These are phyloP conservation scores for Cladosporium sp. DNA, from an alignment of 2,329 filamentous ascomycete genomes.

Conservation along the genomic window DNA sequence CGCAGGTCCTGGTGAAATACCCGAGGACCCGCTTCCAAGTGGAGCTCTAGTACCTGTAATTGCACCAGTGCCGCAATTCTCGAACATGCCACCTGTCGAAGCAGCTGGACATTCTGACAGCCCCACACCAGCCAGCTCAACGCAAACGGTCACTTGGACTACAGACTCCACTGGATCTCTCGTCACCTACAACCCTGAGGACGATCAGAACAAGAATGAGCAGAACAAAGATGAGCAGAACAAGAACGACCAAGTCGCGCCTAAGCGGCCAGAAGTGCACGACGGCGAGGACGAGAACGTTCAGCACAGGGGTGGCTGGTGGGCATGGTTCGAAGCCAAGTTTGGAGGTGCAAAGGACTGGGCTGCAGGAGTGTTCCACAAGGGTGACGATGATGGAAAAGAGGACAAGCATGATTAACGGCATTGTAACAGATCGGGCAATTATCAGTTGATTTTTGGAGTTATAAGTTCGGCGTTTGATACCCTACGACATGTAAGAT, in stretches of 20 bases:
- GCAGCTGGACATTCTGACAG: not conserved
- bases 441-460: not conserved
- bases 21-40: constrained; percentile 24
- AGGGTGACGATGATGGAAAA: constrained; percentile 8
- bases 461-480: not conserved
- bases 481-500: not conserved
- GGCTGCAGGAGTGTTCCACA: constrained; percentile 29
- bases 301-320: constrained; percentile 28
- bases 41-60: constrained; percentile 5
- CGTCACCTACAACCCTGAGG: constrained; percentile 5
- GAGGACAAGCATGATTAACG: not conserved
- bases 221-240: not conserved
- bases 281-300: constrained; percentile 24
- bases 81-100: constrained; percentile 1
- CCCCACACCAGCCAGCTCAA: constrained; percentile 18
- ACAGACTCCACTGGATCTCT: constrained; percentile 3
- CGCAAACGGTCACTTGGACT: constrained; percentile 8
- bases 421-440: not conserved
- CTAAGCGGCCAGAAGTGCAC: constrained; percentile 20
- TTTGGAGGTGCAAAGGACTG: constrained; percentile 36
- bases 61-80: constrained; percentile 10
- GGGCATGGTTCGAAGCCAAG: constrained; percentile 35
- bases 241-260: not conserved
- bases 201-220: constrained; percentile 1
- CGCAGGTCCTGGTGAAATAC: constrained; percentile 21